A percentile compares a stretch with the other conserved stretches of the same genome.
phyloP scores from a whole-genome alignment of 306 rosid genomes.

The Cicer bijugum region DNA sequence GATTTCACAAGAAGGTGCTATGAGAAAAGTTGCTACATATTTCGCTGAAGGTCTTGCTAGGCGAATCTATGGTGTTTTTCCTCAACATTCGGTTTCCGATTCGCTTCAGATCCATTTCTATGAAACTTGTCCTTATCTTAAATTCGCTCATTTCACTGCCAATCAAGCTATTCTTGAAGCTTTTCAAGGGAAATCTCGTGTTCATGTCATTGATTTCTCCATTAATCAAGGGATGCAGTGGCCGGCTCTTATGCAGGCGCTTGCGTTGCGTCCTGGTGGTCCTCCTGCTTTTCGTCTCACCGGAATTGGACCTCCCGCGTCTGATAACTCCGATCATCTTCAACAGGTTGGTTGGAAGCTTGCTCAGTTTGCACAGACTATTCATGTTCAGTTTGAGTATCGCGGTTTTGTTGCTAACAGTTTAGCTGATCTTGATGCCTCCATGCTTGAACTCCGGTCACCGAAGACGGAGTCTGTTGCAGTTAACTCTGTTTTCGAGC shows the following conservation, averaged over 20 bases:
- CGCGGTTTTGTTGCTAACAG: slow-evolving; percentile 86
- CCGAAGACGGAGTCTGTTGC: slow-evolving; percentile 76
- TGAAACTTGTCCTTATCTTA: slow-evolving; percentile 85
- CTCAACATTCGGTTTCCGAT: slow-evolving; percentile 64
- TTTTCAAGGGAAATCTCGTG: slow-evolving; percentile 70
- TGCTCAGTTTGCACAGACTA: slow-evolving; percentile 75
- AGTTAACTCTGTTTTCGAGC: slow-evolving; percentile 85
- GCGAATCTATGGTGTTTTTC: slow-evolving; percentile 64
- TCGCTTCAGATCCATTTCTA: slow-evolving; percentile 84
- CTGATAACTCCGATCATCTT: slow-evolving; percentile 80
- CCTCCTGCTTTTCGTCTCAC: slow-evolving; percentile 84
- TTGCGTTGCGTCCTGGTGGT: slow-evolving; percentile 81
- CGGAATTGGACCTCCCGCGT: slow-evolving; percentile 87
- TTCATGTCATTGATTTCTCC: slow-evolving; percentile 88
- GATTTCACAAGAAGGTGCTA: slow-evolving; percentile 80
- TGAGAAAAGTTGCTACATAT: slow-evolving; percentile 87
- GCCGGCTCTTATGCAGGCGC: slow-evolving; percentile 94
- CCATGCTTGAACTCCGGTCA: slow-evolving; percentile 82
- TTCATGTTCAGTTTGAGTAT: slow-evolving; percentile 78
- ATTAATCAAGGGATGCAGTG: slow-evolving; percentile 98
- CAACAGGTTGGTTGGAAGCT: slow-evolving; percentile 96
- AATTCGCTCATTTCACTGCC: slow-evolving; percentile 92
- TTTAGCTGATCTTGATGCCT: slow-evolving; percentile 83
- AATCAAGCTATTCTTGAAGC: slow-evolving; percentile 94
- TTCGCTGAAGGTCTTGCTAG: slow-evolving; percentile 87